A percentile compares a stretch with the other conserved stretches of the same genome.
Evolutionary conservation across 1,139 yeast genomes (phyloP).

Genomic region (Geotrichum citri-aurantii): DNA sequence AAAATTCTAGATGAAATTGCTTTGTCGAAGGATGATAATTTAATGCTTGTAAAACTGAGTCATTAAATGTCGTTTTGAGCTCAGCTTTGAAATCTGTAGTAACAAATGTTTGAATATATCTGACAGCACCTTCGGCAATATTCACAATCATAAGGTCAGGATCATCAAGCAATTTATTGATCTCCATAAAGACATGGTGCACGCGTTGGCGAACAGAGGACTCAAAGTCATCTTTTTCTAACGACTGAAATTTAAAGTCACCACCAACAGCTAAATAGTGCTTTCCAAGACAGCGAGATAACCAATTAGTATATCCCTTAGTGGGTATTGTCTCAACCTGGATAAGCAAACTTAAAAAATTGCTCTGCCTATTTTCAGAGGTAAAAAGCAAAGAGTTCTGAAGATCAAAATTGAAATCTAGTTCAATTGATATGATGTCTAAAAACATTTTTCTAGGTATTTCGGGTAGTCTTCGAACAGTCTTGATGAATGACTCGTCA

Average conservation of each 20-base stretch:
- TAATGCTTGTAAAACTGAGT: background rate
- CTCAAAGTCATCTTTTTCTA: background rate
- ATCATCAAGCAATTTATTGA: background rate
- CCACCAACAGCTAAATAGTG: slow-evolving; percentile 5
- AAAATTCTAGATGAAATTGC: background rate
- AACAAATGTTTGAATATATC: slow-evolving; percentile 2
- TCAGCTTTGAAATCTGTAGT: background rate
- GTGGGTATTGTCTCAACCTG: slow-evolving; percentile 3
- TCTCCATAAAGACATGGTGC: background rate
- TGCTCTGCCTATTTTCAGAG: background rate
- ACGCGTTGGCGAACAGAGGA: background rate
- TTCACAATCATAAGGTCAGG: slow-evolving; percentile 5
- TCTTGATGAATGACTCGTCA: background rate
- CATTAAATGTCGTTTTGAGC: background rate
- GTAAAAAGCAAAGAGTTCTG: background rate
- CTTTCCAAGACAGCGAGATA: slow-evolving; percentile 11
- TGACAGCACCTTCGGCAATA: slow-evolving; percentile 7
- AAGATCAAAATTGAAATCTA: slow-evolving; percentile 7
- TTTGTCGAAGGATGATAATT: background rate
- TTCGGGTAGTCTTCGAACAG: background rate
- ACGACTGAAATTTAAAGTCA: background rate
- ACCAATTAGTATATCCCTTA: slow-evolving; percentile 13
- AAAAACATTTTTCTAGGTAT: background rate
- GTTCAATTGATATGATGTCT: slow-evolving; percentile 8
- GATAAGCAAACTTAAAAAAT: slow-evolving; percentile 1